Percentiles rank a stretch among this genome's conserved stretches.
These are phyloP conservation scores for Cubamyces sp. DNA, from an alignment of 768 basidiomycete genomes.

Conservation along the genomic window DNA sequence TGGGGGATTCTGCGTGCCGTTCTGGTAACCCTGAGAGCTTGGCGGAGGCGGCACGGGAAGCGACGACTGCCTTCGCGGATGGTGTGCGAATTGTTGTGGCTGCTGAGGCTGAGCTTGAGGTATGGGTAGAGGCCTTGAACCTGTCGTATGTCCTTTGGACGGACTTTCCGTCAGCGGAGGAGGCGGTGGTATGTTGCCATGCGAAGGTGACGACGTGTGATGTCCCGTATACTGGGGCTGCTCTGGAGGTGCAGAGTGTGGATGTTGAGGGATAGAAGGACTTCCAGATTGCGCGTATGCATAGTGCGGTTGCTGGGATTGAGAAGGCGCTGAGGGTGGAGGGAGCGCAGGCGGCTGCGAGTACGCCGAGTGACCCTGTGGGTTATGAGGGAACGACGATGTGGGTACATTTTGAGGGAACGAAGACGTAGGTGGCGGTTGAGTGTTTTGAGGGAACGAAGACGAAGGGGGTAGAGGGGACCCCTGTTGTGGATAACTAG, in stretches of 20 bases:
- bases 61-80: constrained; percentile 26
- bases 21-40: constrained; percentile 18
- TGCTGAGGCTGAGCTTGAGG: constrained; percentile 21
- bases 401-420: constrained; percentile 20
- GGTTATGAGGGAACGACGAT: constrained; percentile 31
- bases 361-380: constrained; percentile 17
- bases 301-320: constrained; percentile 45
- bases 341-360: constrained; percentile 2
- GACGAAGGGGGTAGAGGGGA: constrained; percentile 40
- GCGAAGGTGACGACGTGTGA: constrained; percentile 35
- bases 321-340: constrained; percentile 32
- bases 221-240: constrained; percentile 21
- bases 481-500: constrained; percentile 39
- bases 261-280: constrained; percentile 32
- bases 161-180: constrained; percentile 39
- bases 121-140: constrained; percentile 30
- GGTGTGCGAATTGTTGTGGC: constrained; percentile 13
- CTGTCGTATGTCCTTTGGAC: constrained; percentile 32
- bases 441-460: constrained; percentile 13
- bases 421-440: constrained; percentile 11
- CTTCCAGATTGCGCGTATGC: constrained; percentile 26
- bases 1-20: constrained; percentile 22
- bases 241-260: constrained; percentile 41
- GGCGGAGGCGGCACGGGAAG: constrained; percentile 28
- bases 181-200: constrained; percentile 37